Conservation (phyloP, 805 yeast genomes). For the Cyberlindnera nakhonratchasimensis region DNA sequence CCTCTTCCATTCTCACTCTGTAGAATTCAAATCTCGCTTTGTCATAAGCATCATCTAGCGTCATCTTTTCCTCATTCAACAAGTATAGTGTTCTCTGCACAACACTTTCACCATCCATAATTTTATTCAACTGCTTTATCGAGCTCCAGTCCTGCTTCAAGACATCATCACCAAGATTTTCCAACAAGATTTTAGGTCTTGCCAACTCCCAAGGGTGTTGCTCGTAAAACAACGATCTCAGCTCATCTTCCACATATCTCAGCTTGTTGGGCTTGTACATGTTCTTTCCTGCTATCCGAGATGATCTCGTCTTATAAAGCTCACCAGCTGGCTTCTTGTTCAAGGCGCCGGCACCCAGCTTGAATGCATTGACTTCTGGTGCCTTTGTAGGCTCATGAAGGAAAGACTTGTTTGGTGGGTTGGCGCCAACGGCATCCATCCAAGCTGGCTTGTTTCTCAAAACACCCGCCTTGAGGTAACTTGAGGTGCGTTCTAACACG, state of each 20-base stretch:
- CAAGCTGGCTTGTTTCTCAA: conserved; percentile 76
- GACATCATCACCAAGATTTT: conserved; percentile 61
- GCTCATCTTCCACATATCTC: conserved; percentile 57
- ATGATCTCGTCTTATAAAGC: conserved; percentile 33
- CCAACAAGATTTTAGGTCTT: conserved; percentile 79
- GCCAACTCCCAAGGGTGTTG: conserved; percentile 99
- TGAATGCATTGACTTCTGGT: conserved; percentile 4
- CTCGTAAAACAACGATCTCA: conserved; percentile 76
- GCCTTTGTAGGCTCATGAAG: conserved; percentile 25
- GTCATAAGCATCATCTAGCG: conserved; percentile 66
- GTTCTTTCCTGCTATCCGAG: conserved; percentile 11
- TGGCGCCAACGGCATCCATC: conserved; percentile 78
- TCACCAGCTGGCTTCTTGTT: conserved; percentile 18
- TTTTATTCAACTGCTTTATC: conserved; percentile 67
- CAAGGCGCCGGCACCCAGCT: conserved; percentile 12
- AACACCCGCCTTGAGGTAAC: conserved; percentile 67
- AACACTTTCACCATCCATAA: conserved; percentile 86
- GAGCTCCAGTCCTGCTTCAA: conserved; percentile 67
- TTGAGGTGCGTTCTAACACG: conserved; percentile 78
- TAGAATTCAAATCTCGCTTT: conserved; percentile 87
- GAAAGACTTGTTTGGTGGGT: conserved; percentile 74
- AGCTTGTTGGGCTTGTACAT: conserved; percentile 23
- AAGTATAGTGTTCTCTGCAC: conserved; percentile 70
- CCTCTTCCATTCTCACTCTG: conserved; percentile 78
- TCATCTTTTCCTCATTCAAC: conserved; percentile 33